phyloP scores from a whole-genome alignment of 495 filamentous ascomycete species.

The Lentithecium fluviatile region DNA sequence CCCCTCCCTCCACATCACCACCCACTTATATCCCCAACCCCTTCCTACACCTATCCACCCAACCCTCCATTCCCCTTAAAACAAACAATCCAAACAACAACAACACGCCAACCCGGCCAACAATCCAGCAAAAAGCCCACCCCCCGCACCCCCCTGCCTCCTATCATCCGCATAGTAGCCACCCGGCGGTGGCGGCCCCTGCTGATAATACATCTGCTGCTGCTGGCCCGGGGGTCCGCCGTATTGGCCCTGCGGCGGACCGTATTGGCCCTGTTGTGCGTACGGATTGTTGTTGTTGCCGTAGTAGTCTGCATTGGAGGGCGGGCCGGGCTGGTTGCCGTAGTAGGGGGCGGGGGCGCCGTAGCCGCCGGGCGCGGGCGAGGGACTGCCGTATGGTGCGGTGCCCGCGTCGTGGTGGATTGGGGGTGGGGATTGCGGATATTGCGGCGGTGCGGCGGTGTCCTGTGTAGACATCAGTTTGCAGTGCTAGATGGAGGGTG shows the following conservation, averaged over 20 bases:
- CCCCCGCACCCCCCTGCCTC: constrained; percentile 33
- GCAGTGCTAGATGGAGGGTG: background rate
- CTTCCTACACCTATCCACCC: too few relatives aligned
- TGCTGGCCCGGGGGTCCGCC: constrained; percentile 30
- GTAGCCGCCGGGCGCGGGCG: constrained; percentile 16
- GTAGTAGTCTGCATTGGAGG: constrained; percentile 11
- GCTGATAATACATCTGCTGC: constrained; percentile 42
- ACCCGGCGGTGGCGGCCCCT: constrained; percentile 35
- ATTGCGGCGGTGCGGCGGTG: constrained; percentile 26
- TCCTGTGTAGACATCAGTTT: constrained; percentile 3
- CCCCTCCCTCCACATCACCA: constrained; percentile 13
- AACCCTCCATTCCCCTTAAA: too few relatives aligned
- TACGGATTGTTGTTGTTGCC: constrained; percentile 6
- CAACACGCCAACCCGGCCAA: constrained; percentile 54
- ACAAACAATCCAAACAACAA: constrained; percentile 57
- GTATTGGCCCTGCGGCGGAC: constrained; percentile 45
- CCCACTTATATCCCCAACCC: background rate
- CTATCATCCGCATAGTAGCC: constrained; percentile 48
- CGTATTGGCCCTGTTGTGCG: constrained; percentile 27
- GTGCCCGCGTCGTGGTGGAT: constrained; percentile 20
- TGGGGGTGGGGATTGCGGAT: constrained; percentile 23
- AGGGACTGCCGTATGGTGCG: constrained; percentile 13
- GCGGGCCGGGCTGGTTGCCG: constrained; percentile 1
- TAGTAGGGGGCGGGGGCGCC: background rate
- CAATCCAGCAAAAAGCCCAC: constrained; percentile 51